phyloP scores from a whole-genome alignment of 2,329 filamentous ascomycete genomes.

The Diaporthe sp. region DNA sequence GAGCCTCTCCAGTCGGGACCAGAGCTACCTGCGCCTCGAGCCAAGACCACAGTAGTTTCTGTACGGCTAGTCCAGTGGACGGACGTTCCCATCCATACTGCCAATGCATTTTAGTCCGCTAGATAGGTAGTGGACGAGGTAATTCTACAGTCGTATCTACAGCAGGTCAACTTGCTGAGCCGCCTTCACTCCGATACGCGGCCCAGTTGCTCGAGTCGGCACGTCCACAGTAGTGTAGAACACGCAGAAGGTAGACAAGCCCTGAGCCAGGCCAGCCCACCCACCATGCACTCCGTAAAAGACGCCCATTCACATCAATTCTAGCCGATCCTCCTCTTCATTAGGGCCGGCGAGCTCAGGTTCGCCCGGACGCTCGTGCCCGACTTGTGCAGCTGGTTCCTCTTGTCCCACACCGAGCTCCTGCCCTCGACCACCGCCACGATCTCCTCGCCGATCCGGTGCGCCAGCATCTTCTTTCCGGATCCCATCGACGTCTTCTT shows the following conservation, averaged over 20 bases:
- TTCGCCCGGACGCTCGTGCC: constrained; percentile 86
- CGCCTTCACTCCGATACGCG: background rate
- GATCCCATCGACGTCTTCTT: constrained; percentile 82
- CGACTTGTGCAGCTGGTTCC: constrained; percentile 83
- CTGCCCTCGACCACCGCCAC: constrained; percentile 89
- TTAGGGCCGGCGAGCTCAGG: constrained; percentile 56
- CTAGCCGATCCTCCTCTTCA: constrained; percentile 51
- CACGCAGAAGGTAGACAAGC: background rate
- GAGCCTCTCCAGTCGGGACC: background rate
- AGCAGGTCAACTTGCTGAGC: background rate
- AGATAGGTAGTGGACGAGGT: background rate
- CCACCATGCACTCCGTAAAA: background rate
- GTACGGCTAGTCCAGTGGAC: background rate
- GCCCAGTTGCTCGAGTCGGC: background rate
- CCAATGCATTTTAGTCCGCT: background rate
- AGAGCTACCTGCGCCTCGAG: background rate
- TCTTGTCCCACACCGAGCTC: constrained; percentile 87
- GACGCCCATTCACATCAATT: background rate
- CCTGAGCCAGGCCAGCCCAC: background rate
- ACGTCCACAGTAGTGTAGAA: background rate
- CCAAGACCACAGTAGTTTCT: background rate
- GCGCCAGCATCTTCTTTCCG: constrained; percentile 80
- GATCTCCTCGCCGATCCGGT: constrained; percentile 87
- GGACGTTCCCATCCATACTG: background rate
- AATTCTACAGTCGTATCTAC: background rate